Base-by-base conservation (phyloP, 805 yeast species). In the Teunomyces tritomae region DNA sequence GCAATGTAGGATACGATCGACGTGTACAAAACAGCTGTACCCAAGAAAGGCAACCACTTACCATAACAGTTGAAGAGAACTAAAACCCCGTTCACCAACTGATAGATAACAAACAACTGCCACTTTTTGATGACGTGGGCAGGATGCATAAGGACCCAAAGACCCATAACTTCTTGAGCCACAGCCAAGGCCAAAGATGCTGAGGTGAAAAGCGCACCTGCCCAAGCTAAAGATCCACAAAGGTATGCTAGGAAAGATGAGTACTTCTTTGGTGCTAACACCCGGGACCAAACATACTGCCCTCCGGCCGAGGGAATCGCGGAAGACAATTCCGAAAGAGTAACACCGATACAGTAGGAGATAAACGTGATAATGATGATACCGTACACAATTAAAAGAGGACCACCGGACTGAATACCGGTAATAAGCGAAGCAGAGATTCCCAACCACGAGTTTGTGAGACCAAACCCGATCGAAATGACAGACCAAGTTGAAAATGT, bases 371-470 rank as follows among this genome's bases (percentile, higher is more conserved):
- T 68, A 52, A 70, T 71, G 39, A 71, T 59, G 50, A 71, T 69
- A 13, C 76, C 76, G 50, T 69, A 71, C 13, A 71, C 62, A 51
- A 71, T 70, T 57, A 70, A 51, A 49, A 69, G 49, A 7, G 76
- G 75, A 26, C 76, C 76, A 8, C 76, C 75, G 13, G 74, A 68
- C 48, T 61, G 62, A 48, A 71, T 71, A 29, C 74, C 74, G 14
- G 74, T 69, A 53, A 68, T 58, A 48, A 71, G 62, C 28, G 73
- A 64, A 4, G 74, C 70, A 11, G 70, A 63, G 43, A 71, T 68
- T 11, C 77, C 76, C 39, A 68, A 64, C 76, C 76, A 71, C 24
- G 73, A 67, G 63, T 71, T 70, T 43, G 76, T 71, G 48, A 71
- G 59, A 11, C 72, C 72, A 55, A 71, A 71, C 8, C 76, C 75